Evolutionary conservation across 306 rosid genomes (phyloP), one percentile per base, ranked within the genome.

Genomic region (Fagus crenata): DNA sequence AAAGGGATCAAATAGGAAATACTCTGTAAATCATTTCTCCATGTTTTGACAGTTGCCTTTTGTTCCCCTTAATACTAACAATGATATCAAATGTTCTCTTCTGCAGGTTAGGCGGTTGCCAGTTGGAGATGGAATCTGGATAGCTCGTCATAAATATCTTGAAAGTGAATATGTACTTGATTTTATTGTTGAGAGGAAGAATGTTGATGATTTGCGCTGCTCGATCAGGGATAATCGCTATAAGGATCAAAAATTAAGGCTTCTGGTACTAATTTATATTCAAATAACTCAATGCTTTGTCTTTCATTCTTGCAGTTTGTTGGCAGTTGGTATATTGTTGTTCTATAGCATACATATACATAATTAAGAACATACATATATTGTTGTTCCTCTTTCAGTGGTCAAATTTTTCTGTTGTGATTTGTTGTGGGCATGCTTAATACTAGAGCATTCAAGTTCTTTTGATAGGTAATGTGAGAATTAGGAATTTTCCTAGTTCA

Each of bases 151-250:
- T 80, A 94, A 86, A 81, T 69, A 81, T 68, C 88, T 83, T 72
- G 81, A 67, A 82, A 82, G 79, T 69, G 98, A 94, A 83, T 89
- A 89, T 83, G 93, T 92, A 49, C 93, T 94, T 76, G 98, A 92
- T 90, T 94, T 89, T 86, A 90, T 94, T 69, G 93, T 94, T 72
- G 98, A 92, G 87, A 89, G 96, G 89, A 94, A 94, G 83, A 88
- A 88, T n/a, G 77, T 89, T 76, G 89, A 88, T 72, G 97, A 94
- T 82, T 81, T 90, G 73, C 93, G 96, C 81, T 75, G 87, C 85
- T 94, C 96, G 81, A 92, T 95, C 79, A 88, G 96, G 87, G 97
- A 95, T 81, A 90, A 88, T 70, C 97, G 98, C 78, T 92, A 95
- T 73, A 92, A 61, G 89, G 96, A 92, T 85, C 97, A 92, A 54